These are phyloP conservation scores for Lodderomyces metapsilosis DNA, from an alignment of 1,139 yeast genomes.

Conservation along the genomic window DNA sequence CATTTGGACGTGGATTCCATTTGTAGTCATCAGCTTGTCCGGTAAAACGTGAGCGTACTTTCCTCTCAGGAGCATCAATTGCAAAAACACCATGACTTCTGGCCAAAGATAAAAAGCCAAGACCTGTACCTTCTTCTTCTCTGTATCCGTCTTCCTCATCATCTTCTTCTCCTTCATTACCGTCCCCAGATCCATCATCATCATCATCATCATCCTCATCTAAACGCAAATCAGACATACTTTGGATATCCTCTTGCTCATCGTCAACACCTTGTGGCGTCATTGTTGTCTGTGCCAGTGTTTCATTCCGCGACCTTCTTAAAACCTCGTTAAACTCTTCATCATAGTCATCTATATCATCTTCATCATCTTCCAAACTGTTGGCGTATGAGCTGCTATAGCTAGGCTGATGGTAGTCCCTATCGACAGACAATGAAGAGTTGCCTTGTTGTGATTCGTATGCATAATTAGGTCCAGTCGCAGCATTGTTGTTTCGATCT, in stretches of 20 bases:
- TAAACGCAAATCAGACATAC: constrained; percentile 25
- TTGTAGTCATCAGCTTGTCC: constrained; percentile 23
- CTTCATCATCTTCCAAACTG: constrained; percentile 17
- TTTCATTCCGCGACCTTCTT: constrained; percentile 7
- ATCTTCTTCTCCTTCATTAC: constrained; percentile 12
- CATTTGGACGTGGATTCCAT: constrained; percentile 48
- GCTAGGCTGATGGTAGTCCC: background rate
- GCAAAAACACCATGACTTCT: constrained; percentile 3
- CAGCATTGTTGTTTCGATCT: background rate
- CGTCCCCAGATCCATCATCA: constrained; percentile 27
- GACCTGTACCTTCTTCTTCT: constrained; percentile 4
- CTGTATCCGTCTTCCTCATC: constrained; percentile 17
- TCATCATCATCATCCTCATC: constrained; percentile 41
- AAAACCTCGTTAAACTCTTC: constrained; percentile 17
- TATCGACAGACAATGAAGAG: background rate
- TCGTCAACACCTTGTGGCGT: constrained; percentile 10
- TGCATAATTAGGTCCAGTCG: background rate
- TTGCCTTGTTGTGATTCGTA: background rate
- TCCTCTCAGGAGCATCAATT: background rate
- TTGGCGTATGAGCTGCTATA: constrained; percentile 3
- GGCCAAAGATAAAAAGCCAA: background rate
- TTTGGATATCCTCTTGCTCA: constrained; percentile 28
- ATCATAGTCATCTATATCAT: constrained; percentile 19
- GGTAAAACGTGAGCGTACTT: background rate
- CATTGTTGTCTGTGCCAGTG: background rate